Evolutionary conservation across 2,329 filamentous ascomycete genomes (phyloP).

Genomic region (Colletotrichum paranaense): DNA sequence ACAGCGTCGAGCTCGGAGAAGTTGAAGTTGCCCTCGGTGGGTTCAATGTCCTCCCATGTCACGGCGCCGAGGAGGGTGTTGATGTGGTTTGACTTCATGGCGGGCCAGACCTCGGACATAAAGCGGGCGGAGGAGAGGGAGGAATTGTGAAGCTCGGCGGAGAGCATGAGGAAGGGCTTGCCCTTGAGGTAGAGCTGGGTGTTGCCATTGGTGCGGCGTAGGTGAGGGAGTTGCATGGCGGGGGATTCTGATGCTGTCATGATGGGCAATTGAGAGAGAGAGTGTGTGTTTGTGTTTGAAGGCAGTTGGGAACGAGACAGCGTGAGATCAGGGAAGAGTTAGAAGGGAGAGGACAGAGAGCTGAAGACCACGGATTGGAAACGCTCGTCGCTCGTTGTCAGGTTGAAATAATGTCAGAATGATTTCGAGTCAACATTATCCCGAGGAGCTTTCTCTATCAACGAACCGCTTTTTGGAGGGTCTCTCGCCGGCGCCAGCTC

Average conservation of each 20-base stretch:
- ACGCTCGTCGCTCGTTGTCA: not conserved
- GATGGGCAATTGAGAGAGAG: not conserved
- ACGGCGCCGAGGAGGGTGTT: slow-evolving; percentile 51
- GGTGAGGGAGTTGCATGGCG: slow-evolving; percentile 32
- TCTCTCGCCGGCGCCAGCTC: not conserved
- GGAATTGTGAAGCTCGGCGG: slow-evolving; percentile 50
- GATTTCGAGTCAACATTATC: slow-evolving; percentile 17
- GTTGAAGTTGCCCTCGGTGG: slow-evolving; percentile 47
- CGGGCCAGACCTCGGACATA: slow-evolving; percentile 45
- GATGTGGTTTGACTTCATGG: slow-evolving; percentile 46
- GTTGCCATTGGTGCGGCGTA: slow-evolving; percentile 41
- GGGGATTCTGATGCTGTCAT: slow-evolving; percentile 28
- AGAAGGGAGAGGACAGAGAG: not conserved
- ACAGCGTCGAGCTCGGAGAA: slow-evolving; percentile 49
- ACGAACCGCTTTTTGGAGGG: not conserved
- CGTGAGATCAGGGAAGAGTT: not conserved
- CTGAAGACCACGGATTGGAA: not conserved
- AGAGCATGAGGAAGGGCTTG: slow-evolving; percentile 49
- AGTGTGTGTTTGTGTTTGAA: not conserved
- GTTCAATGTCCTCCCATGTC: slow-evolving; percentile 52
- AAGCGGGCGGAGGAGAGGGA: slow-evolving; percentile 47
- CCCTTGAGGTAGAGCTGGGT: slow-evolving; percentile 50
- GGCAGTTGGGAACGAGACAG: not conserved
- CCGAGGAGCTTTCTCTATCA: not conserved
- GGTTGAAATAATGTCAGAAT: slow-evolving; percentile 13